Percentiles rank a stretch among this genome's conserved stretches.
phyloP scores from a whole-genome alignment of 2,329 filamentous ascomycete species.

The Dichotomopilus funicola region DNA sequence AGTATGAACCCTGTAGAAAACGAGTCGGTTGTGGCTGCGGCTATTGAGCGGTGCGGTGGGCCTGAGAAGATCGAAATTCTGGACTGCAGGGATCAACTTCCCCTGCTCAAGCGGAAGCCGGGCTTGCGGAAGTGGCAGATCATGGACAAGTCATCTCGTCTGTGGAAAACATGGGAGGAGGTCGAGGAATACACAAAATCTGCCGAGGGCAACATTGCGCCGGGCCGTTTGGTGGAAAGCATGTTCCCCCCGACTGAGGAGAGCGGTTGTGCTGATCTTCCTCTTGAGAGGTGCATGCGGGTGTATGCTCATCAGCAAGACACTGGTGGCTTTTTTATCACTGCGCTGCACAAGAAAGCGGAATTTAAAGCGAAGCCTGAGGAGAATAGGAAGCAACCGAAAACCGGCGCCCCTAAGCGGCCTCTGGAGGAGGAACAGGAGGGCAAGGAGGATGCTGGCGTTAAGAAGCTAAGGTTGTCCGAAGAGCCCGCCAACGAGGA shows the following conservation, averaged over 20 bases:
- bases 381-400: constrained; percentile 40
- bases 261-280: constrained; percentile 55
- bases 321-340: constrained; percentile 96
- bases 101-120: constrained; percentile 65
- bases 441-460: constrained; percentile 27
- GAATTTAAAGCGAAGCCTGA: constrained; percentile 78
- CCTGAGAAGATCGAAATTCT: constrained; percentile 72
- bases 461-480: constrained; percentile 39
- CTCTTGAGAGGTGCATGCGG: constrained; percentile 84
- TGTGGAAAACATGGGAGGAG: constrained; percentile 77
- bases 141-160: constrained; percentile 75
- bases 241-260: constrained; percentile 70
- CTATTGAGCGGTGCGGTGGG: constrained; percentile 86
- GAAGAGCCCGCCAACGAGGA: constrained; percentile 16
- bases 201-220: constrained; percentile 50
- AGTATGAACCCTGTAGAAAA: constrained; percentile 99
- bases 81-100: constrained; percentile 73
- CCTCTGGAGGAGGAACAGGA: too few relatives aligned
- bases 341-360: constrained; percentile 82
- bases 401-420: constrained; percentile 8
- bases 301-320: constrained; percentile 95
- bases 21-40: constrained; percentile 81
- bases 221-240: constrained; percentile 64
- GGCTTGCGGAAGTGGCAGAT: constrained; percentile 82
- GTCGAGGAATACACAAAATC: constrained; percentile 63